Evolutionary conservation across 2,329 filamentous ascomycete genomes (phyloP), one percentile per base, ranked within the genome.

Genomic region (Arthrobotrys sphaeroides): DNA sequence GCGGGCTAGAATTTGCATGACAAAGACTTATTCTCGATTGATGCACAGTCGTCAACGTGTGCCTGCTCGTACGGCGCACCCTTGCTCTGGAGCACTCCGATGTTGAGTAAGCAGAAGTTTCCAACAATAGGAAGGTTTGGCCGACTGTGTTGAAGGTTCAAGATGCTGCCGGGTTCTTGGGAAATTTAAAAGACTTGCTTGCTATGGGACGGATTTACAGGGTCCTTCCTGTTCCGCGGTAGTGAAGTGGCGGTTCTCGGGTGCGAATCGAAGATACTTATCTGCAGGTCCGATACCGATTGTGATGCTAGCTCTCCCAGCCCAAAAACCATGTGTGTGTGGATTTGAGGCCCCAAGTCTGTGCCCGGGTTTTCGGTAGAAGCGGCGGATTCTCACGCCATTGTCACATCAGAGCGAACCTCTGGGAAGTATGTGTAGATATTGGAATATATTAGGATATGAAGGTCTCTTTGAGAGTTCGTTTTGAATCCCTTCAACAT

Each of bases 31-130:
- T 18, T 3, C 12, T 16, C 26, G 28, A 31, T 2, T 7, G 13
- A 26, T 53, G n/a, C 20, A 10, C 2, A 28, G 24, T 24, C n/a
- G n/a, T n/a, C n/a, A n/a, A 24, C 13, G 4, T 26, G 20, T 36
- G 24, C 2, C 3, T 10, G 12, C 7, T 53, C 47, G 9, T 36
- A 20, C 47, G n/a, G 9, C 10, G 24, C 4, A 59, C 4, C 16
- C 24, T 43, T 60, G 68, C 33, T n/a, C n/a, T n/a, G n/a, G n/a
- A 53, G 26, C 28, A 26, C 10, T 33, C 31, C 16, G 18, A 55
- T 43, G 66, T 70, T 70, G 66, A 70, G 66, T 70, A 70, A 70
- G 66, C 66, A 70, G 45, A 55, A 70, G 55, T 62, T 49, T 62
- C 22, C 66, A 70, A 70, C 55, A 18, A 12, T 61, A n/a, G 66